Conservation (phyloP, 2,329 filamentous ascomycete species). For the Ceratocystis harringtonii region DNA sequence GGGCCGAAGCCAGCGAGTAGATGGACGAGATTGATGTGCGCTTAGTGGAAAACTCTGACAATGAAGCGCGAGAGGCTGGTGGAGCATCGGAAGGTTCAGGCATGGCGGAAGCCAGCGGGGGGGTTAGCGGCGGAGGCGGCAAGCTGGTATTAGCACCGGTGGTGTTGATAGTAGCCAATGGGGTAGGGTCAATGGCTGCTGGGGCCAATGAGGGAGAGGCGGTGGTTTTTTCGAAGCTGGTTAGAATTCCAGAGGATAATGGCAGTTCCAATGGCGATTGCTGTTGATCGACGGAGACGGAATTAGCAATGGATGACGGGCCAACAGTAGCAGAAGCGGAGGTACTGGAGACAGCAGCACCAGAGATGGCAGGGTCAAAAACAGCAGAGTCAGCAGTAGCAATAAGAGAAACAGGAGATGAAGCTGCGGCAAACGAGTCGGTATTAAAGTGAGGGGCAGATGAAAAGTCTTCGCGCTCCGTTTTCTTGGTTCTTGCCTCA, state of each 20-base stretch:
- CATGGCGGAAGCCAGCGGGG: background rate
- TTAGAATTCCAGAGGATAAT: background rate
- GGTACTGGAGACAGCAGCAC: background rate
- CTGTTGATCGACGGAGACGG: too few species aligned
- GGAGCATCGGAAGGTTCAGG: slow-evolving; percentile 19
- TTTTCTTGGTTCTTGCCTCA: background rate
- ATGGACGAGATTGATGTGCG: slow-evolving; percentile 60
- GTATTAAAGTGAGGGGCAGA: background rate
- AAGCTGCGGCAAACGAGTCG: background rate
- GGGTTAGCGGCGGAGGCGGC: background rate
- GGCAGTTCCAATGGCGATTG: too few species aligned
- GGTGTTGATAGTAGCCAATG: background rate
- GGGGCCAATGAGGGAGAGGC: background rate
- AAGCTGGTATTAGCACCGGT: background rate
- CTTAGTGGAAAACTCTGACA: slow-evolving; percentile 41
- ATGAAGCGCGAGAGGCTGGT: slow-evolving; percentile 31
- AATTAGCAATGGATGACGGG: background rate
- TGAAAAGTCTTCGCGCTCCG: background rate
- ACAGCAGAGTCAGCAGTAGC: background rate
- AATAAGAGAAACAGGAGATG: background rate
- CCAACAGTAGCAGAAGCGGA: slow-evolving; percentile 2
- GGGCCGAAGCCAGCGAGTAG: slow-evolving; percentile 51
- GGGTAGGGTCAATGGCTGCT: background rate
- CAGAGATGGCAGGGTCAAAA: background rate
- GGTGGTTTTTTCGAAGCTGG: background rate